A percentile compares a stretch with the other conserved stretches of the same genome.
phyloP scores from a whole-genome alignment of 495 filamentous ascomycete genomes.

The Delitschia confertaspora region DNA sequence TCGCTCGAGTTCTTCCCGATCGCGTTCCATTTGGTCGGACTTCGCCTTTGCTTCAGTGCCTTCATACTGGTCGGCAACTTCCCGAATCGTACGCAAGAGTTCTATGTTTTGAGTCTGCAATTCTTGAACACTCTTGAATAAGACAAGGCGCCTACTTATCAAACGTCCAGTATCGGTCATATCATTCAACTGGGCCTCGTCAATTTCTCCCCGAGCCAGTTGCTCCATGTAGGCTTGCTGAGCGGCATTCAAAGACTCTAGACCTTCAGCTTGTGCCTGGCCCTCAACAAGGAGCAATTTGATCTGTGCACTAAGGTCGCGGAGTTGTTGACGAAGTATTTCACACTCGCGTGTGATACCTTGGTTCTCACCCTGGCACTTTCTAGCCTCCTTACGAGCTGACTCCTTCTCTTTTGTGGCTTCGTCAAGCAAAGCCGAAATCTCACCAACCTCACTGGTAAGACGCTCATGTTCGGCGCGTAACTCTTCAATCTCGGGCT shows the following conservation, averaged over 20 bases:
- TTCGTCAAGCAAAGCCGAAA: slow-evolving; percentile 59
- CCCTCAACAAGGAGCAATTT: slow-evolving; percentile 80
- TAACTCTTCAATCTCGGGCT: slow-evolving; percentile 55
- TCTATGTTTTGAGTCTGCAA: slow-evolving; percentile 84
- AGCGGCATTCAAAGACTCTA: slow-evolving; percentile 58
- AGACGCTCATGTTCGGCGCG: slow-evolving; percentile 47
- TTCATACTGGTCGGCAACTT: slow-evolving; percentile 83
- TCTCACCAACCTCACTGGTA: slow-evolving; percentile 62
- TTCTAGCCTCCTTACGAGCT: slow-evolving; percentile 54
- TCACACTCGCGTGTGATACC: slow-evolving; percentile 64
- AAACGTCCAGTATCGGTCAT: slow-evolving; percentile 71
- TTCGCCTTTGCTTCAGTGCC: slow-evolving; percentile 70
- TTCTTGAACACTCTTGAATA: slow-evolving; percentile 74
- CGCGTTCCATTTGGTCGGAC: slow-evolving; percentile 57
- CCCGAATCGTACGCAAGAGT: slow-evolving; percentile 67
- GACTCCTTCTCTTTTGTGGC: slow-evolving; percentile 48
- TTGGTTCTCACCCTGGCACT: slow-evolving; percentile 61
- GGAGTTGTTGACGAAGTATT: slow-evolving; percentile 76
- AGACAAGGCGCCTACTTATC: slow-evolving; percentile 72
- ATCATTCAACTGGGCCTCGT: slow-evolving; percentile 56
- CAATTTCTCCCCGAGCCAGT: slow-evolving; percentile 57
- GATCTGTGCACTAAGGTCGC: slow-evolving; percentile 81
- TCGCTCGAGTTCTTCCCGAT: slow-evolving; percentile 63
- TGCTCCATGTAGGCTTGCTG: slow-evolving; percentile 59
- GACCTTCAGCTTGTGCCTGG: slow-evolving; percentile 66